phyloP scores from a whole-genome alignment of 2,329 filamentous ascomycete genomes.

The Beauveria asiatica region DNA sequence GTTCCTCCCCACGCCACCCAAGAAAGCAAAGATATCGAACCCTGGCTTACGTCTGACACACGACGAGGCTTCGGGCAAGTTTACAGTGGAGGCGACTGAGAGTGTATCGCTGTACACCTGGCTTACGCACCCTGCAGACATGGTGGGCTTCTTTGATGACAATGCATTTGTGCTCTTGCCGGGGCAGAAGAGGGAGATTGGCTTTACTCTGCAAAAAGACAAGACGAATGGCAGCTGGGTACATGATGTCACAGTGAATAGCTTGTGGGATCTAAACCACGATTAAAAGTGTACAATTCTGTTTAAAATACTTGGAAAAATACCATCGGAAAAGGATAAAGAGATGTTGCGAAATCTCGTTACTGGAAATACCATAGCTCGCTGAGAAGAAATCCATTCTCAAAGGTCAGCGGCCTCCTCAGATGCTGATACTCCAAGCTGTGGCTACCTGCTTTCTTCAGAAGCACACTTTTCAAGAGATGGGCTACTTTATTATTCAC shows the following conservation, averaged over 20 bases:
- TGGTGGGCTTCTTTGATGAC: conserved; percentile 15
- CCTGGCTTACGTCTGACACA: conserved; percentile 11
- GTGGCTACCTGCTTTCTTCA: no score
- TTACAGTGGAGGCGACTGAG: conserved; percentile 13
- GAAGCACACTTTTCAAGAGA: no score
- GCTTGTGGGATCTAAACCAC: conserved; percentile 13
- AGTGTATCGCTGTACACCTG: conserved; percentile 14
- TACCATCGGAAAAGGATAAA: neutral
- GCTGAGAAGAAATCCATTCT: no score
- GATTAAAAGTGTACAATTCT: neutral
- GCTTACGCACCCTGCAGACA: conserved; percentile 13
- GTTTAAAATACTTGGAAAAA: neutral
- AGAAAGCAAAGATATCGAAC: conserved; percentile 12
- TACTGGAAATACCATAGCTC: neutral
- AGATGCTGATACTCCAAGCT: no score
- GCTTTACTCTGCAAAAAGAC: conserved; percentile 13
- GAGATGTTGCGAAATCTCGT: neutral
- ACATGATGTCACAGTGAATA: conserved; percentile 13
- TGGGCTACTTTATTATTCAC: no score
- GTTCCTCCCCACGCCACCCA: conserved; percentile 13
- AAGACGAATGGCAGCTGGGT: conserved; percentile 11
- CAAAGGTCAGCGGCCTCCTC: no score
- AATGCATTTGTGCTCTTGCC: conserved; percentile 14
- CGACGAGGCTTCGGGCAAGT: conserved; percentile 8
- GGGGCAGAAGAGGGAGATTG: conserved; percentile 13